phyloP scores from a whole-genome alignment of 164 flowering plant genomes.

The Macadamia tetraphylla region DNA sequence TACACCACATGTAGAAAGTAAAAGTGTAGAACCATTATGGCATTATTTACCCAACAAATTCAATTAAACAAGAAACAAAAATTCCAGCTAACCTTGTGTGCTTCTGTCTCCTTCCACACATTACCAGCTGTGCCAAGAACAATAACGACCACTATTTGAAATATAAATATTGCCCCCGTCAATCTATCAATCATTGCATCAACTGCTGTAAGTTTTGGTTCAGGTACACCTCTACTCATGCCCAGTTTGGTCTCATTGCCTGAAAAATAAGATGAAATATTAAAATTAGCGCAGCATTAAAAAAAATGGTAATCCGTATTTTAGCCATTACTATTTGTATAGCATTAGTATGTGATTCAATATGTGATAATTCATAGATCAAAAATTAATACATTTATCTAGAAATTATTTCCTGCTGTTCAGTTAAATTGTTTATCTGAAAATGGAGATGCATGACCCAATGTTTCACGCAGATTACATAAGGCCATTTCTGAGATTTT shows the following conservation, averaged over 20 bases:
- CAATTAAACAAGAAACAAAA: not conserved
- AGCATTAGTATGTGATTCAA: too few relatives aligned
- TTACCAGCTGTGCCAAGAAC: conserved; percentile 94
- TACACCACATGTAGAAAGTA: too few relatives aligned
- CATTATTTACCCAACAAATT: not conserved
- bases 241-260: conserved; percentile 98
- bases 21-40: too few relatives aligned
- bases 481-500: too few relatives aligned
- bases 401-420: too few relatives aligned
- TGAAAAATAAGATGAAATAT: conserved; percentile 18
- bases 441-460: too few relatives aligned
- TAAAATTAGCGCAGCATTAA: not conserved
- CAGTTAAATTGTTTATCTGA: too few relatives aligned
- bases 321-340: too few relatives aligned
- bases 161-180: conserved; percentile 96
- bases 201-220: conserved; percentile 93
- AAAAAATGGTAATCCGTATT: not conserved
- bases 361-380: too few relatives aligned
- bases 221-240: conserved; percentile 93
- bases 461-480: too few relatives aligned
- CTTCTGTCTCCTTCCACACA: conserved; percentile 98
- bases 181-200: conserved; percentile 99
- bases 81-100: conserved; percentile 61
- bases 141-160: conserved; percentile 92
- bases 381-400: too few relatives aligned